Conservation (phyloP, 306 rosid genomes). For the Neltuma alba region DNA sequence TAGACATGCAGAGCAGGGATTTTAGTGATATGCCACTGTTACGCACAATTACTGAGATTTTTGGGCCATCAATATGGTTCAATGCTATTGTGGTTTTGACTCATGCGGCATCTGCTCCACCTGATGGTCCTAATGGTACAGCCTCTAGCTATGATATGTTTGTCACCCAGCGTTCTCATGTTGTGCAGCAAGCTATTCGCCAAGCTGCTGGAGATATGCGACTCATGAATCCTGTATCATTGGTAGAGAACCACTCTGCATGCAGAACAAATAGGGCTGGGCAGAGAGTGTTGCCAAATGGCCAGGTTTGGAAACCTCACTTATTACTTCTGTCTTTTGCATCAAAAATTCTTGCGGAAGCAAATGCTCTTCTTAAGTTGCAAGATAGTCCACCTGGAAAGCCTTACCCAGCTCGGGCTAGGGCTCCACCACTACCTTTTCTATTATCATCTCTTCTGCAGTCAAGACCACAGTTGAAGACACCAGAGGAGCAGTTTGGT, state of each 20-base stretch:
- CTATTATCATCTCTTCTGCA: constrained; percentile 93
- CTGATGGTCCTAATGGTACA: constrained; percentile 94
- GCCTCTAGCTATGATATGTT: constrained; percentile 94
- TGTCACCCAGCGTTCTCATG: constrained; percentile 96
- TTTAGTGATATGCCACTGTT: constrained; percentile 94
- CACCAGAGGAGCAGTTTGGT: constrained; percentile 88
- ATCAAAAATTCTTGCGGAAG: constrained; percentile 93
- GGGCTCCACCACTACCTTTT: constrained; percentile 86
- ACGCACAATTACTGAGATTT: constrained; percentile 87
- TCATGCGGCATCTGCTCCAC: constrained; percentile 98
- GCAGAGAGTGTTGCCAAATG: constrained; percentile 98
- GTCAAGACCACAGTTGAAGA: constrained; percentile 82
- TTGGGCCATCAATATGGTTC: constrained; percentile 96
- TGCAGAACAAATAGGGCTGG: constrained; percentile 96
- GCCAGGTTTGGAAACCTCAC: constrained; percentile 99
- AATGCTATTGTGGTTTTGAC: constrained; percentile 97
- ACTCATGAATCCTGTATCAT: constrained; percentile 94
- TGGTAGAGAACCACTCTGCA: constrained; percentile 96
- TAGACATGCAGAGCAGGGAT: constrained; percentile 96
- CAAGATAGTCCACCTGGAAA: constrained; percentile 95
- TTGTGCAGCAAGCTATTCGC: constrained; percentile 98
- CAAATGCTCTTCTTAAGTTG: constrained; percentile 87
- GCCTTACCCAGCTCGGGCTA: constrained; percentile 71
- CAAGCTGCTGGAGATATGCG: constrained; percentile 99
- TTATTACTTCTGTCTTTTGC: constrained; percentile 93